These are phyloP conservation scores for Raffaelea deltoideospora DNA, from an alignment of 2,329 filamentous ascomycete species.

Conservation along the genomic window DNA sequence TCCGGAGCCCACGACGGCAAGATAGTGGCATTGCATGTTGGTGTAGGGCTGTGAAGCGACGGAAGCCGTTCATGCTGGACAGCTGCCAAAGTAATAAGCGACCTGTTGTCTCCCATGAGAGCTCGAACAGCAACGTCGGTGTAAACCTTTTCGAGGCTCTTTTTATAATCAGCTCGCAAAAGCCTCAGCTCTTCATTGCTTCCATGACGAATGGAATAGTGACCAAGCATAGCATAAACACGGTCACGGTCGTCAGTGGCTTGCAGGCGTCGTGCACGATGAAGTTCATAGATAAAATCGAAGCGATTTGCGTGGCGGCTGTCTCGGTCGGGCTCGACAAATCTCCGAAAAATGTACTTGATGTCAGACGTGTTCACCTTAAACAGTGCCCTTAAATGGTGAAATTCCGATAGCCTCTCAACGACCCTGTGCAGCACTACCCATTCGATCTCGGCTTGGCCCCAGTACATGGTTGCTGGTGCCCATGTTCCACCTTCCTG, in stretches of 20 bases:
- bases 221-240: background rate
- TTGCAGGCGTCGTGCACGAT: background rate
- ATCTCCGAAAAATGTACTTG: background rate
- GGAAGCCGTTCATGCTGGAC: background rate
- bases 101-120: background rate
- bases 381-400: background rate
- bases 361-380: background rate
- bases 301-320: background rate
- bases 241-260: background rate
- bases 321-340: background rate
- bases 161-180: background rate
- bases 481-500: background rate
- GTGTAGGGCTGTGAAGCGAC: no score
- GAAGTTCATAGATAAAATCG: background rate
- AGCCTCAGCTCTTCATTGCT: background rate
- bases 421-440: background rate
- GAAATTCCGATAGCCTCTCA: background rate
- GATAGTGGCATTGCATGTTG: no score
- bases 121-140: background rate
- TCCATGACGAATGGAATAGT: background rate
- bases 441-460: background rate
- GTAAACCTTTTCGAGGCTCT: background rate
- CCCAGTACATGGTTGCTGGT: background rate
- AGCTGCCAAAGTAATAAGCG: background rate
- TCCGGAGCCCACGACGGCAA: background rate